A percentile compares a stretch with the other conserved stretches of the same genome.
Evolutionary conservation across 2,329 filamentous ascomycete genomes (phyloP).

Genomic region (Epichloe brachyelytri): DNA sequence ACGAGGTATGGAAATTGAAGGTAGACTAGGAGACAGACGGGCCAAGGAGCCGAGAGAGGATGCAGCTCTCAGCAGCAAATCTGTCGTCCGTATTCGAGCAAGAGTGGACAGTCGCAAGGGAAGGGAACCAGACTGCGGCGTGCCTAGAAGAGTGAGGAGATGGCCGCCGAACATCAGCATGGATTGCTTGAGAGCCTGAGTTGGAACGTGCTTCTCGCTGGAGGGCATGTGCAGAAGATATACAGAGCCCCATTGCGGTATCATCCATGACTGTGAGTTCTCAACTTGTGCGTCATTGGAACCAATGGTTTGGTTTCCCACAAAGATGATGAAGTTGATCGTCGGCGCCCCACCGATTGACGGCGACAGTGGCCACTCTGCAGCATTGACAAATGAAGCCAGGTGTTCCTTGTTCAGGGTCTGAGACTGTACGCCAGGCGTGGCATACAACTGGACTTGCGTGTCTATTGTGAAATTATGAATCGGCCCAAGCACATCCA

Average conservation of each 20-base stretch:
- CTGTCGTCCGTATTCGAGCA: constrained; percentile 71
- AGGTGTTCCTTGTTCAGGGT: constrained; percentile 74
- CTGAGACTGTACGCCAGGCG: constrained; percentile 46
- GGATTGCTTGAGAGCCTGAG: constrained; percentile 58
- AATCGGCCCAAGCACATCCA: constrained; percentile 67
- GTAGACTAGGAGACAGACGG: constrained; percentile 68
- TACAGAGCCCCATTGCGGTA: constrained; percentile 85
- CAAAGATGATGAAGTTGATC: constrained; percentile 89
- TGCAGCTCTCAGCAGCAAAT: constrained; percentile 76
- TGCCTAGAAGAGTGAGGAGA: constrained; percentile 74
- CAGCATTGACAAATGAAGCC: constrained; percentile 90
- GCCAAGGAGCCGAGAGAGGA: constrained; percentile 90
- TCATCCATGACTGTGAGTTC: constrained; percentile 62
- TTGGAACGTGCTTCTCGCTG: constrained; percentile 39
- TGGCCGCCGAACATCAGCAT: constrained; percentile 87
- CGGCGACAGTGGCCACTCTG: constrained; percentile 91
- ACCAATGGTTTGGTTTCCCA: constrained; percentile 63
- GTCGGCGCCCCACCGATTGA: constrained; percentile 90
- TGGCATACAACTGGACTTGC: constrained; percentile 90
- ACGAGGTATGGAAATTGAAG: constrained; percentile 80
- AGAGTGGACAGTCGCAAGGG: constrained; percentile 76
- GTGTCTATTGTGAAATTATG: constrained; percentile 95
- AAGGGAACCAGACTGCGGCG: constrained; percentile 70
- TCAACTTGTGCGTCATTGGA: constrained; percentile 27
- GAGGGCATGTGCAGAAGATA: constrained; percentile 41